These are phyloP conservation scores for Osmanthus fragrans DNA, from an alignment of 257 asterid species.

Conservation along the genomic window DNA sequence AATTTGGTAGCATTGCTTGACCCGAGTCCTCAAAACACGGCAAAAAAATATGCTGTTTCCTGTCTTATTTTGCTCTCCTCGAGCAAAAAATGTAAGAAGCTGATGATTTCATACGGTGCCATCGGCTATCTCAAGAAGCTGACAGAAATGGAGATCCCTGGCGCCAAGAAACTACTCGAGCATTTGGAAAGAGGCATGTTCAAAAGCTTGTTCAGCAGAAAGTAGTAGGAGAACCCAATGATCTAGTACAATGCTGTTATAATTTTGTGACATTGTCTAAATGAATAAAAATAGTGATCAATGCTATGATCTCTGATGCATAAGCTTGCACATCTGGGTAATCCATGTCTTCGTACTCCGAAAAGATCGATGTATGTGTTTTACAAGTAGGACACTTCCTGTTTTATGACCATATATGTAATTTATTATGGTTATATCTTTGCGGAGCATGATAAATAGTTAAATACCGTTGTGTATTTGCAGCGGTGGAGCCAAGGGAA, in stretches of 20 bases:
- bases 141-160: conserved; percentile 62
- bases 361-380: background rate
- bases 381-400: background rate
- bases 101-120: conserved; percentile 87
- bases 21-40: conserved; percentile 73
- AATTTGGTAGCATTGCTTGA: conserved; percentile 78
- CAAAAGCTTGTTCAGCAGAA: conserved; percentile 66
- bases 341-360: background rate
- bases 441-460: no score
- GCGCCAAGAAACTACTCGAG: conserved; percentile 69
- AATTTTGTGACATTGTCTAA: conserved; percentile 31
- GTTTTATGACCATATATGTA: no score
- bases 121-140: conserved; percentile 83
- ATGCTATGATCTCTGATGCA: conserved; percentile 20
- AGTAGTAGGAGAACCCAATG: conserved; percentile 32
- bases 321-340: background rate
- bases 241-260: conserved; percentile 33
- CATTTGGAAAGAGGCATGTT: conserved; percentile 71
- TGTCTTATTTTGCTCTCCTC: conserved; percentile 70
- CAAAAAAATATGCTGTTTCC: conserved; percentile 76
- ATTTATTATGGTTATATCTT: no score
- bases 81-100: conserved; percentile 74
- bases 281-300: conserved; percentile 38
- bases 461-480: no score
- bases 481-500: no score